A percentile compares a stretch with the other conserved stretches of the same genome.
These are phyloP conservation scores for Citropsis articulata DNA, from an alignment of 345 rosid species.

Conservation along the genomic window DNA sequence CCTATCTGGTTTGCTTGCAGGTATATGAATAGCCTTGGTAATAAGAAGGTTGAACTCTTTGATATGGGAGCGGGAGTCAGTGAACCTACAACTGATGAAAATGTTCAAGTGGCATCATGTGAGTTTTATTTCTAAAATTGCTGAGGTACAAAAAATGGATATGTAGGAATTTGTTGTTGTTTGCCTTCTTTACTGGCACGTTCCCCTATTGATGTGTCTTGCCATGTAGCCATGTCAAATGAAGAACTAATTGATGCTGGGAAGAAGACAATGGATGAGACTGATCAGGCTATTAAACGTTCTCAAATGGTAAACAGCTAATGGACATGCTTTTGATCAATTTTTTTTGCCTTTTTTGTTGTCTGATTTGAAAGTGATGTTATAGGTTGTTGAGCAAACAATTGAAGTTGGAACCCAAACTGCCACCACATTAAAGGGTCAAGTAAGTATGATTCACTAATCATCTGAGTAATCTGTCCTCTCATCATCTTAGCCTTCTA, in stretches of 20 bases:
- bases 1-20: conserved; percentile 40
- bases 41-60: conserved; percentile 86
- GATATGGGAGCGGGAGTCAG: conserved; percentile 92
- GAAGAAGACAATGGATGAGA: conserved; percentile 83
- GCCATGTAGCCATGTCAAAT: conserved; percentile 73
- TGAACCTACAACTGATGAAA: conserved; percentile 83
- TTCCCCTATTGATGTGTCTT: conserved; percentile 6
- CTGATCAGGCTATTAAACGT: conserved; percentile 94
- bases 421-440: conserved; percentile 85
- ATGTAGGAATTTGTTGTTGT: background rate
- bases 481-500: background rate
- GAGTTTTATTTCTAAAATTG: conserved; percentile 18
- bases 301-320: conserved; percentile 61
- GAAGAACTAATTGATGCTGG: conserved; percentile 89
- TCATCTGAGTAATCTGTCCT: background rate
- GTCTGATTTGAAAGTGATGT: conserved; percentile 17
- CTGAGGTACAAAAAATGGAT: background rate
- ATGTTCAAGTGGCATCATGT: conserved; percentile 92
- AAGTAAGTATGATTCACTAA: conserved; percentile 46
- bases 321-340: conserved; percentile 2
- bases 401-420: conserved; percentile 98
- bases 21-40: conserved; percentile 81
- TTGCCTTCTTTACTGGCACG: background rate
- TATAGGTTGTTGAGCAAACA: conserved; percentile 92
- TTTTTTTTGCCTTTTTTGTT: conserved; percentile 7